Evolutionary conservation across 2,329 filamentous ascomycete species (phyloP).

Genomic region (Oidium heveae): DNA sequence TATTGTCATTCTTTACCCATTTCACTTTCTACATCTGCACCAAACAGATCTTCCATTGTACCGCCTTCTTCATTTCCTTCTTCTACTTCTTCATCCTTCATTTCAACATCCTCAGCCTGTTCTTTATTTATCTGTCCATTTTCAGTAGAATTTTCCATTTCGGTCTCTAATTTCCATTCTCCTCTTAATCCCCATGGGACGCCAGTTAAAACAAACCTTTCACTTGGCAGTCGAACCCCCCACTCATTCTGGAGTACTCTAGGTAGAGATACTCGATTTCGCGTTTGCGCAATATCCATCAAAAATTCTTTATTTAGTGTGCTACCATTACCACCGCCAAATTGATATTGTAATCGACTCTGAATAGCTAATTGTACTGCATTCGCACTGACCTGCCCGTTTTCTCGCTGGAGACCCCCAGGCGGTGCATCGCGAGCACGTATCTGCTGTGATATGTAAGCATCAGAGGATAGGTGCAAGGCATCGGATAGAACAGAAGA

Average conservation of each 20-base stretch:
- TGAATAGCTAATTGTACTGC: slow-evolving; percentile 51
- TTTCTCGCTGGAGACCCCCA: slow-evolving; percentile 11
- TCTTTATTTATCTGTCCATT: not conserved
- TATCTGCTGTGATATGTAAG: slow-evolving; percentile 25
- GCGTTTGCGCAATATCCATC: slow-evolving; percentile 44
- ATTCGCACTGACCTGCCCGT: slow-evolving; percentile 28
- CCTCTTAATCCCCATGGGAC: slow-evolving; percentile 38
- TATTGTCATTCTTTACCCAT: not conserved
- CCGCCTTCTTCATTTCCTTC: slow-evolving; percentile 2
- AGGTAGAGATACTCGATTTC: slow-evolving; percentile 41
- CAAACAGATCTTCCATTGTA: slow-evolving; percentile 2
- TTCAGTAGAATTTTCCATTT: slow-evolving; percentile 37
- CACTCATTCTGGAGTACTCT: slow-evolving; percentile 38
- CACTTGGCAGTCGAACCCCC: slow-evolving; percentile 39
- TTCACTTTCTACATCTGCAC: not conserved
- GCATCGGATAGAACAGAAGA: slow-evolving; percentile 46
- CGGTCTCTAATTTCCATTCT: slow-evolving; percentile 18
- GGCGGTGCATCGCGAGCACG: slow-evolving; percentile 13
- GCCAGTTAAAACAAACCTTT: slow-evolving; percentile 42
- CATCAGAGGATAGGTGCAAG: slow-evolving; percentile 41
- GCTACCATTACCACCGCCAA: slow-evolving; percentile 26
- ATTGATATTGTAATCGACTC: slow-evolving; percentile 42
- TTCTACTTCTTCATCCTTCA: not conserved
- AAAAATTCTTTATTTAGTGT: slow-evolving; percentile 50
- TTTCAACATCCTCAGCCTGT: not conserved